Evolutionary conservation across 768 basidiomycete genomes (phyloP).

Genomic region (Fomitopsis serialis): DNA sequence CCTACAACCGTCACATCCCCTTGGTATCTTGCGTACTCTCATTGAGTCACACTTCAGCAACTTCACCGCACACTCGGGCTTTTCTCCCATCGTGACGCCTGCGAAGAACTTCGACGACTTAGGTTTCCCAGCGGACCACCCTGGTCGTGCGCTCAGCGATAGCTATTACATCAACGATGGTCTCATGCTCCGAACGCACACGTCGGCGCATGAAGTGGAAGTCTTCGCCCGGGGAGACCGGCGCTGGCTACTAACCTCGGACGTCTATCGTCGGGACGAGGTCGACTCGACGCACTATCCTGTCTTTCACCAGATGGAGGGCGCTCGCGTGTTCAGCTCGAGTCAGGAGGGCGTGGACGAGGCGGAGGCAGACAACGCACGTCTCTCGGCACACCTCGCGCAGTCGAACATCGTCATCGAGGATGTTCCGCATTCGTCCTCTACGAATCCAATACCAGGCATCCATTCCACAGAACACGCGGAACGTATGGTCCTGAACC

Average conservation of each 20-base stretch:
- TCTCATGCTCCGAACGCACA: slow-evolving; percentile 94
- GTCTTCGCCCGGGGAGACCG: slow-evolving; percentile 72
- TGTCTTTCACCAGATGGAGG: slow-evolving; percentile 98
- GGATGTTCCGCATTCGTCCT: slow-evolving; percentile 71
- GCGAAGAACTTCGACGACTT: slow-evolving; percentile 95
- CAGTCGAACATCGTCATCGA: slow-evolving; percentile 79
- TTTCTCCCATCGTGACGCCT: slow-evolving; percentile 88
- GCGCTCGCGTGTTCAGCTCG: slow-evolving; percentile 74
- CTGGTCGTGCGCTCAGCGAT: slow-evolving; percentile 85
- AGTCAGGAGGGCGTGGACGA: slow-evolving; percentile 52
- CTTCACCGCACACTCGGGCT: slow-evolving; percentile 67
- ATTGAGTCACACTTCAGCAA: slow-evolving; percentile 82
- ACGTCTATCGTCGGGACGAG: slow-evolving; percentile 97
- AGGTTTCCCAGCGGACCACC: slow-evolving; percentile 90
- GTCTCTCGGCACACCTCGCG: slow-evolving; percentile 53
- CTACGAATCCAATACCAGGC: slow-evolving; percentile 76
- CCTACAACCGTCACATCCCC: slow-evolving; percentile 71
- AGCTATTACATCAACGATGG: slow-evolving; percentile 92
- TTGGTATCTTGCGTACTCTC: slow-evolving; percentile 76
- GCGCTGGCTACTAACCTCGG: slow-evolving; percentile 88
- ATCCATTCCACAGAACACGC: slow-evolving; percentile 72
- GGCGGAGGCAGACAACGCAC: slow-evolving; percentile 67
- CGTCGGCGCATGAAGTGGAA: slow-evolving; percentile 97
- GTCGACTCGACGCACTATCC: slow-evolving; percentile 97
- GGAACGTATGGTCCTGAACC: slow-evolving; percentile 69